Evolutionary conservation across 2,329 filamentous ascomycete genomes (phyloP), one percentile per base, ranked within the genome.

Genomic region (Xylariomycetidae sp.): DNA sequence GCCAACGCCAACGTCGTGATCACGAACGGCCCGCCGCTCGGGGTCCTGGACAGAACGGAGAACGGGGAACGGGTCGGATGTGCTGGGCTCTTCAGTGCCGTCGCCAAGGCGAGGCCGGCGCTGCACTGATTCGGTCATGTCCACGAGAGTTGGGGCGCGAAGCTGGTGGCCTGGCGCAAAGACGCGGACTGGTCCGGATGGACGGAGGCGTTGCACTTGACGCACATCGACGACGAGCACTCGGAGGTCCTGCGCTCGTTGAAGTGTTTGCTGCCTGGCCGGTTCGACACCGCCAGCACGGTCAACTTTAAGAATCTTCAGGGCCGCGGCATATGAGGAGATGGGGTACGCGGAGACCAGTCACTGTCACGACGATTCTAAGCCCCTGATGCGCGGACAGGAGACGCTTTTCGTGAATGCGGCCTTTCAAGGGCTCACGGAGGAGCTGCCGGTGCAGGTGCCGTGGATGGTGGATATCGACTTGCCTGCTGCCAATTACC

Each of bases 81-180:
- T 37, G 43, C 44, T 0, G 41, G 59, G 10, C 59, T 78, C 3
- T 63, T 73, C 32, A 50, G 49, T 0, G 67, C 72, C 0, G 47
- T 76, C 0, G 55, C 60, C 3, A 46, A 47, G 0, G 59, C 64
- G 1, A 57, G 54, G 18, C 72, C 73, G 2, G 48, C 50, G 6
- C 41, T 77, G 4, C 70, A 75, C 47, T 76, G 71, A 48, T 77
- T 76, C 37, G 73, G 73, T 0, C 74, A 77, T 39, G 68, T 76
- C n/a, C 74, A 78, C 46, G 70, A 75, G 43, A 66, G 61, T 0
- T 81, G 74, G 72, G 78, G 77, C 3, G 67, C 63, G 0, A 69
- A 67, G 32, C 38, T 73, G 3, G 64, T 75, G 0, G 56, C 58
- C 1, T 82, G 76, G 78, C 56, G 1, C 27, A 10, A 4, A 59